phyloP scores from a whole-genome alignment of 441 rosid species.

The Adansonia madagascariensis region DNA sequence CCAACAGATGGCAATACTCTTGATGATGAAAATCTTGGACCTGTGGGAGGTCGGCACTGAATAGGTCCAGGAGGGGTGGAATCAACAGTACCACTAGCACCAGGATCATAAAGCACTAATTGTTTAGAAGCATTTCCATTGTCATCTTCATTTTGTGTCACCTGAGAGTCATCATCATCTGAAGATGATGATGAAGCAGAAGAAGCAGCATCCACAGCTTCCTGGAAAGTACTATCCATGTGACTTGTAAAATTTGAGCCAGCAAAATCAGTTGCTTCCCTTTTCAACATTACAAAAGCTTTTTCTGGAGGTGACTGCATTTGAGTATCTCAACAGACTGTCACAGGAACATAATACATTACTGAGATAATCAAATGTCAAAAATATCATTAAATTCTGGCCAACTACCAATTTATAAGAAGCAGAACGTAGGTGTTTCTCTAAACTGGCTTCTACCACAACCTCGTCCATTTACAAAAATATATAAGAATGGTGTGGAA shows the following conservation, averaged over 20 bases:
- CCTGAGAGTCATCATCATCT: slow-evolving; percentile 37
- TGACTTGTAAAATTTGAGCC: slow-evolving; percentile 36
- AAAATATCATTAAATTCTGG: background rate
- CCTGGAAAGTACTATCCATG: slow-evolving; percentile 31
- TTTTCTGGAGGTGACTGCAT: slow-evolving; percentile 48
- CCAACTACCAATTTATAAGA: background rate
- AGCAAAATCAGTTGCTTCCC: slow-evolving; percentile 36
- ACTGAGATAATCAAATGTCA: slow-evolving; percentile 5
- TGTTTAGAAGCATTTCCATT: slow-evolving; percentile 51
- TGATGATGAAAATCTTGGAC: slow-evolving; percentile 37
- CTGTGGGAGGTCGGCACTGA: slow-evolving; percentile 33
- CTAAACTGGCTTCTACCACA: background rate
- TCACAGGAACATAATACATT: background rate
- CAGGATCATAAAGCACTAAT: slow-evolving; percentile 66
- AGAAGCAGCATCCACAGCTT: slow-evolving; percentile 38
- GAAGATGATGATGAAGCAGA: slow-evolving; percentile 37
- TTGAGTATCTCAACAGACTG: slow-evolving; percentile 27
- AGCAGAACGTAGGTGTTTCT: background rate
- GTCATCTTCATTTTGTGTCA: slow-evolving; percentile 34
- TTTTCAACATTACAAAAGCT: slow-evolving; percentile 39
- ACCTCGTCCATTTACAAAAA: background rate
- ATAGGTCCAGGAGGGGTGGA: slow-evolving; percentile 37
- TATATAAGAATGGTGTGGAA: background rate
- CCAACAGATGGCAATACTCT: slow-evolving; percentile 71
- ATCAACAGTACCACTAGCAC: slow-evolving; percentile 40